These are phyloP conservation scores for Blastobotrys terrestris DNA, from an alignment of 805 yeast species.

Conservation along the genomic window DNA sequence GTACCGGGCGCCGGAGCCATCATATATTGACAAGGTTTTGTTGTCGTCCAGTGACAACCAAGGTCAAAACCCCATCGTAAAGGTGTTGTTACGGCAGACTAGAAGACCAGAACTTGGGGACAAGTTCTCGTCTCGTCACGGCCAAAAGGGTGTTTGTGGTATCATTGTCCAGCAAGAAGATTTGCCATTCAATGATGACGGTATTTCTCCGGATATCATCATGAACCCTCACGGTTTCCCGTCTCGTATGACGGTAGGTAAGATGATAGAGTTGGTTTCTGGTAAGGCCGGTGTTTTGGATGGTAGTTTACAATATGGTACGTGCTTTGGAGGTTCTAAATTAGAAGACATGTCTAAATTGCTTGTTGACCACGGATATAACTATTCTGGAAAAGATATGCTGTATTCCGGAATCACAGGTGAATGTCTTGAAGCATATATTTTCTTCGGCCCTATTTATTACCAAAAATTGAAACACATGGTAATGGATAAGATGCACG, in stretches of 20 bases:
- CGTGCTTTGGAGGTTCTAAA: constrained; percentile 98
- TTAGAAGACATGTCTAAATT: constrained; percentile 91
- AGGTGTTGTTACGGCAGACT: constrained; percentile 88
- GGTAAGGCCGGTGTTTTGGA: constrained; percentile 97
- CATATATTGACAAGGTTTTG: constrained; percentile 95
- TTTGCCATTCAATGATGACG: constrained; percentile 89
- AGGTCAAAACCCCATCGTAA: constrained; percentile 72
- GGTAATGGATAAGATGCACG: constrained; percentile 99
- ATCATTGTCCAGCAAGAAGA: constrained; percentile 96
- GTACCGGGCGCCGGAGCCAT: constrained; percentile 95
- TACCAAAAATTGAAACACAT: constrained; percentile 97
- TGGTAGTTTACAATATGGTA: constrained; percentile 90
- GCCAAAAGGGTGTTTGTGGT: constrained; percentile 99
- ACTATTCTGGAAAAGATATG: constrained; percentile 96
- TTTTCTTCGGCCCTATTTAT: constrained; percentile 97
- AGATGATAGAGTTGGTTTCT: constrained; percentile 91
- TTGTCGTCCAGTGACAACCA: constrained; percentile 94
- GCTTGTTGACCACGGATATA: constrained; percentile 84
- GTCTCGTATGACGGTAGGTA: constrained; percentile 99
- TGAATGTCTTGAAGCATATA: constrained; percentile 93
- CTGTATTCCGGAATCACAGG: constrained; percentile 96
- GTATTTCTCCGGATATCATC: constrained; percentile 89
- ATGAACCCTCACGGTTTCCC: constrained; percentile 99
- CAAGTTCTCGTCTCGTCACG: constrained; percentile 95
- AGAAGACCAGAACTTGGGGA: constrained; percentile 98